Conservation (phyloP, 129 eudicot species). For the Flaveria robusta region DNA sequence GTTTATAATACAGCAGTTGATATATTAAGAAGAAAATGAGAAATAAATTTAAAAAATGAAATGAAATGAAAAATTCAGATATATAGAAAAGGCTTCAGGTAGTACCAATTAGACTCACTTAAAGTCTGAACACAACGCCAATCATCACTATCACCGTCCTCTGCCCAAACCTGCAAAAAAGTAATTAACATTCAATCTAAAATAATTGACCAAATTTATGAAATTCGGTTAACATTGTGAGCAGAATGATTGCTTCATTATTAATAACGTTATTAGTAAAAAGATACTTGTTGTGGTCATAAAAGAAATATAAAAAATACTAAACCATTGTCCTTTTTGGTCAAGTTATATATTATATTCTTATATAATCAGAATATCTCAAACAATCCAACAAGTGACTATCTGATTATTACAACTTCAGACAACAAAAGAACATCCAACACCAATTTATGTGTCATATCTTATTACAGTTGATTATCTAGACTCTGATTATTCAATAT, state of each 20-base stretch:
- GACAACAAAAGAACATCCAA: neutral
- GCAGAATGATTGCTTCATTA: neutral
- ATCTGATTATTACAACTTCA: neutral
- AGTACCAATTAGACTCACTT: constrained; percentile 63
- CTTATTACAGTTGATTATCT: neutral
- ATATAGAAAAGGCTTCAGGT: neutral
- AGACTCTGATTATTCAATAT: neutral
- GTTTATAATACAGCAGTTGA: constrained; percentile 11
- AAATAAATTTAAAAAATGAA: neutral
- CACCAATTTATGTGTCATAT: neutral
- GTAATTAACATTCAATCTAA: neutral
- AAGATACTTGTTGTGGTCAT: neutral
- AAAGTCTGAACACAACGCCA: constrained; percentile 92
- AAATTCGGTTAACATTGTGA: neutral
- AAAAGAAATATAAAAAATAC: neutral
- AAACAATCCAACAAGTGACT: neutral
- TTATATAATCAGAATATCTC: neutral
- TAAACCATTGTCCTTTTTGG: neutral
- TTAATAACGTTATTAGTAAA: neutral
- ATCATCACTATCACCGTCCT: constrained; percentile 87
- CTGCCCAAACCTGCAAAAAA: constrained; percentile 81
- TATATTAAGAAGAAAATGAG: neutral
- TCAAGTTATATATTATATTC: neutral
- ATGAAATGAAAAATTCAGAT: neutral
- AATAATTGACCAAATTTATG: neutral